Evolutionary conservation across 1,139 yeast genomes (phyloP).

Genomic region (Yamadazyma sp.): DNA sequence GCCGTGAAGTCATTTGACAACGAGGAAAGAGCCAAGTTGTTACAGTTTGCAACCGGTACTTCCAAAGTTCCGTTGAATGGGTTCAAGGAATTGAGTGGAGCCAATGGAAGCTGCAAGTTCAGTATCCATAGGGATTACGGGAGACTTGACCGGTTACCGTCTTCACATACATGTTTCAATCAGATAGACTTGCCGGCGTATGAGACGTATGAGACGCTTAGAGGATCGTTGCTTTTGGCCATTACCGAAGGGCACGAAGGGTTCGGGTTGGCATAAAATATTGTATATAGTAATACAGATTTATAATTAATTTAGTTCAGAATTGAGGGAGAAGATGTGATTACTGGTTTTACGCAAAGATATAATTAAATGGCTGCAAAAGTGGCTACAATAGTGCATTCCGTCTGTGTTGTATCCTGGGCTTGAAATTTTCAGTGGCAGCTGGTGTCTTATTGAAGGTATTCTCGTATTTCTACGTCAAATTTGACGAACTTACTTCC

Average conservation of each 20-base stretch:
- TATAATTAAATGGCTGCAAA: too few species aligned
- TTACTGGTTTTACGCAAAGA: too few species aligned
- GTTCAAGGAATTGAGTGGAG: conserved; percentile 85
- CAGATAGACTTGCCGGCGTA: conserved; percentile 94
- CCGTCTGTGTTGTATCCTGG: too few species aligned
- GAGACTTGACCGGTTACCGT: conserved; percentile 80
- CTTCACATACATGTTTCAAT: conserved; percentile 95
- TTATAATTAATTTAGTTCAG: too few species aligned
- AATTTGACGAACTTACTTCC: too few species aligned
- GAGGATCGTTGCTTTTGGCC: conserved; percentile 80
- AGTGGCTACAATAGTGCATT: too few species aligned
- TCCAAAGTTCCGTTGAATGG: conserved; percentile 96
- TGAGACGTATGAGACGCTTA: conserved; percentile 79
- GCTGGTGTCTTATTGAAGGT: too few species aligned
- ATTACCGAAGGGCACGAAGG: conserved; percentile 96
- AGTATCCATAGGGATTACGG: conserved; percentile 92
- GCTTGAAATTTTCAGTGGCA: too few species aligned
- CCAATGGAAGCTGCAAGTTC: conserved; percentile 83
- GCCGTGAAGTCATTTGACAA: conserved; percentile 93
- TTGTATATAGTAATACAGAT: too few species aligned
- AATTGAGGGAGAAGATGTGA: too few species aligned
- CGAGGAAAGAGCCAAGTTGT: conserved; percentile 89
- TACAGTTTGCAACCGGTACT: conserved; percentile 97
- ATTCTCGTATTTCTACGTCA: too few species aligned
- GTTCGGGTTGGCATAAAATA: conserved; percentile 73